Evolutionary conservation across 2,329 filamentous ascomycete species (phyloP).

Genomic region (Achaetomium macrosporum): DNA sequence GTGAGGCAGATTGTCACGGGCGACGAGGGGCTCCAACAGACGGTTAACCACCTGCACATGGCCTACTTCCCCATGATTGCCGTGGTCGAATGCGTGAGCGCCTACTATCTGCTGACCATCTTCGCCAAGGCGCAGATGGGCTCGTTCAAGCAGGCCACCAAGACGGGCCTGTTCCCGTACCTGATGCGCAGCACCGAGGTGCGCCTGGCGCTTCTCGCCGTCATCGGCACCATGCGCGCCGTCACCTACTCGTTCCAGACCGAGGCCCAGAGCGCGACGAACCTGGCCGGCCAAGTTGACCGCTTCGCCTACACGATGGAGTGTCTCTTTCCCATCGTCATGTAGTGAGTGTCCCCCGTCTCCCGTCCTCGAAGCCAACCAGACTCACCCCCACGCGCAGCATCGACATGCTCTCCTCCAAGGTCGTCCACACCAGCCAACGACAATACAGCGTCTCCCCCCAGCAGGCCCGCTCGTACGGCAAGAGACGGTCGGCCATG

Average conservation of each 20-base stretch:
- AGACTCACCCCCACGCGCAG: neutral
- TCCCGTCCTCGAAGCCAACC: neutral
- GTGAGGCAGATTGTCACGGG: constrained; percentile 28
- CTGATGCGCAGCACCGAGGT: constrained; percentile 38
- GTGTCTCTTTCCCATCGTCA: constrained; percentile 37
- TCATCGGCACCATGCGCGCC: constrained; percentile 36
- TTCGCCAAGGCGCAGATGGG: constrained; percentile 32
- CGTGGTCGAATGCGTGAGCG: constrained; percentile 35
- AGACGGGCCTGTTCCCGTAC: constrained; percentile 33
- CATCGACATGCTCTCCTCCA: constrained; percentile 10
- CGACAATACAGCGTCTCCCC: neutral
- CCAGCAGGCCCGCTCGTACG: too few species aligned
- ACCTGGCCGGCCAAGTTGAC: constrained; percentile 34
- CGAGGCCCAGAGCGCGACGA: constrained; percentile 33
- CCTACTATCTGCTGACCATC: constrained; percentile 35
- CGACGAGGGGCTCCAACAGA: constrained; percentile 23
- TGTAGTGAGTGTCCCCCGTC: constrained; percentile 30
- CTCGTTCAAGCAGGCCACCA: constrained; percentile 29
- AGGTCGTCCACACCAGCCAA: neutral
- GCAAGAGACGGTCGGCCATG: too few species aligned
- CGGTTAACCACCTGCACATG: constrained; percentile 36
- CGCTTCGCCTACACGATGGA: constrained; percentile 38
- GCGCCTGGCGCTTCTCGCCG: constrained; percentile 33
- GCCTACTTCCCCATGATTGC: constrained; percentile 39
- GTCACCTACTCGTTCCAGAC: constrained; percentile 38